A percentile compares a stretch with the other conserved stretches of the same genome.
Evolutionary conservation across 2,329 filamentous ascomycete species (phyloP).

Genomic region (Ascochyta lentis): DNA sequence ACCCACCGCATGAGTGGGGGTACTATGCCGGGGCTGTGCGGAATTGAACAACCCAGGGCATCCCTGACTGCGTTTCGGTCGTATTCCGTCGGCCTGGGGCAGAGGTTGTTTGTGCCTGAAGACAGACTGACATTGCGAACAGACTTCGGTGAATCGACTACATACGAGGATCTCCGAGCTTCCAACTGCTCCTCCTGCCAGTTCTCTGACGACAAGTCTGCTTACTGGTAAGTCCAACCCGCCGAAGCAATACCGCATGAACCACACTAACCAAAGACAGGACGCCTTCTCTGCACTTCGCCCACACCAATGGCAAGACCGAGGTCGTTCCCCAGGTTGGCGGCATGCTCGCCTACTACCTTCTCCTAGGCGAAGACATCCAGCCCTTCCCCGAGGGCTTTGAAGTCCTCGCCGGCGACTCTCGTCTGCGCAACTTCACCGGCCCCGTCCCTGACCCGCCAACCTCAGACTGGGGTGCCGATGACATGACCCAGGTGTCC

Average conservation of each 20-base stretch:
- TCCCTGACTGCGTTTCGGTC: background rate
- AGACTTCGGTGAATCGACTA: constrained; percentile 67
- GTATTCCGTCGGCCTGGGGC: constrained; percentile 14
- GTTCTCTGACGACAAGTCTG: constrained; percentile 51
- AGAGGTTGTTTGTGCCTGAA: constrained; percentile 14
- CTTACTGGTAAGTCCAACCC: constrained; percentile 40
- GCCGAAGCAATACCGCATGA: background rate
- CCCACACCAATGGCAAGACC: constrained; percentile 67
- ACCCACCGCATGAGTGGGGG: constrained; percentile 12
- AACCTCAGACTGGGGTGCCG: constrained; percentile 72
- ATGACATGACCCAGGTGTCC: constrained; percentile 71
- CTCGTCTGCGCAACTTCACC: constrained; percentile 61
- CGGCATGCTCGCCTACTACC: constrained; percentile 71
- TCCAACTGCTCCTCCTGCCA: constrained; percentile 76
- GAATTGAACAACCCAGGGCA: background rate
- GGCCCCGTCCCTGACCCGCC: constrained; percentile 68
- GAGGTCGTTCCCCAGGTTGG: constrained; percentile 68
- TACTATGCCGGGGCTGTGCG: constrained; percentile 4
- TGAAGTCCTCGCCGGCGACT: constrained; percentile 73
- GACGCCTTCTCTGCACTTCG: constrained; percentile 73
- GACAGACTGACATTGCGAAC: constrained; percentile 27
- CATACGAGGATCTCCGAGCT: constrained; percentile 64
- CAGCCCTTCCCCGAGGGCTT: constrained; percentile 74
- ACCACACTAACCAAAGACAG: constrained; percentile 18
- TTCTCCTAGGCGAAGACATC: constrained; percentile 74